Conservation (phyloP, 805 yeast genomes). For the Starmera caribaea region DNA sequence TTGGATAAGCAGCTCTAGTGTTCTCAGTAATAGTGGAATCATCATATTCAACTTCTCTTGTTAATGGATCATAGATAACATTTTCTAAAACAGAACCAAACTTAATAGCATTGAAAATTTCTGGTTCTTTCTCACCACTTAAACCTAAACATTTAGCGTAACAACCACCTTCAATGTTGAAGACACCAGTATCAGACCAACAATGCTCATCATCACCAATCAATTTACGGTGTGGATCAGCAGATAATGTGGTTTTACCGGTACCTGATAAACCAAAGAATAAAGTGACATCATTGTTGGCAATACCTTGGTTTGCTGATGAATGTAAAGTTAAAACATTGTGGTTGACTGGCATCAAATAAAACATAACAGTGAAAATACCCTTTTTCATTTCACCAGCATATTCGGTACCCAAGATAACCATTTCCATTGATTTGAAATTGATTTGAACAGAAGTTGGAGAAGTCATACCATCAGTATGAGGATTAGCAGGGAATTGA, state of each 20-base stretch:
- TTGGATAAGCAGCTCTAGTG: conserved; percentile 98
- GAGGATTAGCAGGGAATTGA: conserved; percentile 95
- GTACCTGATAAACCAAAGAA: conserved; percentile 98
- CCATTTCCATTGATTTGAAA: conserved; percentile 98
- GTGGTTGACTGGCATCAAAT: conserved; percentile 93
- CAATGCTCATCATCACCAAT: conserved; percentile 99
- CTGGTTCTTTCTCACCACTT: conserved; percentile 90
- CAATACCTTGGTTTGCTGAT: conserved; percentile 83
- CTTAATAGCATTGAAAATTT: conserved; percentile 87
- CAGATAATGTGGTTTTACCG: conserved; percentile 95
- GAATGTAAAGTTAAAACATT: conserved; percentile 90
- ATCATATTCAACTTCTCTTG: conserved; percentile 79
- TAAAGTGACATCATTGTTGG: conserved; percentile 78
- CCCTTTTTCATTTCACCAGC: conserved; percentile 99
- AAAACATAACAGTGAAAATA: conserved; percentile 97
- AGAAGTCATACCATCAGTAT: conserved; percentile 96
- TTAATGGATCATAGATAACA: conserved; percentile 69
- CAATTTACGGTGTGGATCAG: conserved; percentile 87
- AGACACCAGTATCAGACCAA: conserved; percentile 97
- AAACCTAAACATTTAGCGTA: conserved; percentile 95
- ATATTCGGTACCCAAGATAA: conserved; percentile 95
- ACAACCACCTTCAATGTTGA: conserved; percentile 99
- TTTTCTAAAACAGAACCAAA: conserved; percentile 94
- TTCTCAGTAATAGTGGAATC: conserved; percentile 85
- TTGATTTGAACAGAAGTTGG: conserved; percentile 92